Evolutionary conservation across 177 flowering plant species (phyloP), one percentile per base, ranked within the genome.

Genomic region (Telopea speciosissima): DNA sequence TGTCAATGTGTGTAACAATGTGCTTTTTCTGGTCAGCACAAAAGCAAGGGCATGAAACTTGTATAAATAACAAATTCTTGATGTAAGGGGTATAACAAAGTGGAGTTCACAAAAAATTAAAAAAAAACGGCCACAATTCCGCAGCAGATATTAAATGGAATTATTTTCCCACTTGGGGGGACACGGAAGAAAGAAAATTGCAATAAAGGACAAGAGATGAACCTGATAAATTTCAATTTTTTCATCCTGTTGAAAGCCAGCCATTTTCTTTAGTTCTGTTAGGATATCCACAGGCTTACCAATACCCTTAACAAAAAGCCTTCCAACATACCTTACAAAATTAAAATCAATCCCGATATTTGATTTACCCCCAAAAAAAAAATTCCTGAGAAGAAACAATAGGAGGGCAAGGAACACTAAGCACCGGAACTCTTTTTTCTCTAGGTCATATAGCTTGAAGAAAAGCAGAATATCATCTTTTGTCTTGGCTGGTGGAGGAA

Each of bases 141-240:
- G 4, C 31, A 13, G 7, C 49, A 44, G 49, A 44, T 9, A 44
- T 2, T 13, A 44, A 4, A 8, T 21, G 24, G 11, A 59, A 4
- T 28, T 28, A 28, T 28, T 28, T 28, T 28, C 31, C 31, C 4
- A 2, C 31, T 4, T 28, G 31, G 31, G 2, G 31, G 31, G 31
- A 28, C 4, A 28, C 3, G 24, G 24, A 59, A 8, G 66, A 64
- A 24, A 14, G 19, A 23, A 62, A 1, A 62, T 7, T 0, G 13
- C 3, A 25, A 12, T 3, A 28, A 3, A 65, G 7, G 5, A 44
- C 49, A 1, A 22, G 8, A 61, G 13, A 68, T 65, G 8, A 31
- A 90, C 97, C 91, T 91, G 91, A 79, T 75, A 91, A 28, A 91
- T 83, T 59, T 86, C 90, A 72, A 89, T 85, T 70, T 85, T 89